Conservation (phyloP, 106 monocot genomes). For the Acanthochlamys bracteata region DNA sequence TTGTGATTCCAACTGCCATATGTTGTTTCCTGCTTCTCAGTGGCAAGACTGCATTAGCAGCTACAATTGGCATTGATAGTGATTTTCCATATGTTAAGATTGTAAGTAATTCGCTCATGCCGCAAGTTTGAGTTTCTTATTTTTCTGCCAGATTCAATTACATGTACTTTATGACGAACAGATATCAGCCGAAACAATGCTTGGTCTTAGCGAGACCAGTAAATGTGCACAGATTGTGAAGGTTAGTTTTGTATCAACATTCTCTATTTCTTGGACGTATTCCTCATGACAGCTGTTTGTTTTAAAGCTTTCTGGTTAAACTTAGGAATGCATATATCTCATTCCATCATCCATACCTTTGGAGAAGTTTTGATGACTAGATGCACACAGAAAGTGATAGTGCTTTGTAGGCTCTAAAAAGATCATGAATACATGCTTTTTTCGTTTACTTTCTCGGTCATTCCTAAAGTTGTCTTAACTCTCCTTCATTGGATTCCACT, state of each 20-base stretch:
- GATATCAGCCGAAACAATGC: slow-evolving; percentile 95
- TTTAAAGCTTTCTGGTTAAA: not conserved
- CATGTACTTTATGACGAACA: slow-evolving; percentile 11
- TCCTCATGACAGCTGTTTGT: not conserved
- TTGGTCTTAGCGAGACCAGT: slow-evolving; percentile 86
- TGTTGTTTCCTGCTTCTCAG: slow-evolving; percentile 27
- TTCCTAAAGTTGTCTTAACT: too few species aligned
- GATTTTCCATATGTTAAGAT: slow-evolving; percentile 96
- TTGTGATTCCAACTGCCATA: not conserved
- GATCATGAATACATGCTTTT: too few species aligned
- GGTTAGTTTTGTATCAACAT: slow-evolving; percentile 26
- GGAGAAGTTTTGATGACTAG: too few species aligned
- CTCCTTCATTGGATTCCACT: not conserved
- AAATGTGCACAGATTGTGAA: slow-evolving; percentile 89
- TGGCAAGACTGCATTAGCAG: slow-evolving; percentile 93
- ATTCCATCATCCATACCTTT: too few species aligned
- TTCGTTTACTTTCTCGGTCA: too few species aligned
- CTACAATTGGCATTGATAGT: slow-evolving; percentile 84
- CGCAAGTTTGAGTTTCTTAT: not conserved
- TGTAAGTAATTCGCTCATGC: slow-evolving; percentile 34
- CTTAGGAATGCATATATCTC: too few species aligned
- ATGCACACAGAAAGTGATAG: too few species aligned
- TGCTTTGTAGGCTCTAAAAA: too few species aligned
- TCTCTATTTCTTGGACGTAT: not conserved
- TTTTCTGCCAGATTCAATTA: not conserved